Evolutionary conservation across 192 early-diverging fungal genomes (phyloP), one percentile per base, ranked within the genome.

Genomic region (Cetraspora pellucida): DNA sequence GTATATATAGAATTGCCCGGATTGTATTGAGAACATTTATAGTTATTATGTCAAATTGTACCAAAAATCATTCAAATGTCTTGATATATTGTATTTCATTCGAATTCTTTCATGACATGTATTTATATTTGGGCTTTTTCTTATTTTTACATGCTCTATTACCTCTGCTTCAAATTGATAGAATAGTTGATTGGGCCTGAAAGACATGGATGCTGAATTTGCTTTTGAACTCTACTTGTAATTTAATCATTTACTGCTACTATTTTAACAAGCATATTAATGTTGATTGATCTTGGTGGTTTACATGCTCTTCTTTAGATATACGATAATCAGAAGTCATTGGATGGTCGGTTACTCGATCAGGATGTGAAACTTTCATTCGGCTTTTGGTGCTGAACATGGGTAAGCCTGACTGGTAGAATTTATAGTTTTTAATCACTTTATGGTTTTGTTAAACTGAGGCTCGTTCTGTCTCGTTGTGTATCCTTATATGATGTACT

Each of bases 251-350:
- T 54, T 54, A 54, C 11, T 54, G 5, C 19, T 54, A 54, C 50
- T 54, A 54, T 13, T 54, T 19, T 54, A 54, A 54, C 50, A 54
- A 54, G 50, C 30, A 63, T 30, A 63, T 63, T 63, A 30, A 63
- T 31, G 60, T 63, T 63, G 60, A 63, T 63, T 59, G 57, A 25
- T 59, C n/a, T n/a, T 25, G 19, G 10, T 10, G 23, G 21, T 28
- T 30, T 63, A 63, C 60, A 63, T 30, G 60, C 28, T 54, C 28
- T 63, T 63, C 60, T 31, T 30, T 63, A 63, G 60, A 63, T 63
- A 28, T 63, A 63, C 60, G 60, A 63, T 63, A 17, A 28, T 63
- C 60, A 63, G 60, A 63, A 63, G 28, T 31, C 60, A 37, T 30
- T 63, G 60, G 28, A 63, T 19, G 13, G 19, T 16, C 50, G 13